These are phyloP conservation scores for Setaria viridis DNA, from an alignment of 202 grass and related monocot species.

Conservation along the genomic window DNA sequence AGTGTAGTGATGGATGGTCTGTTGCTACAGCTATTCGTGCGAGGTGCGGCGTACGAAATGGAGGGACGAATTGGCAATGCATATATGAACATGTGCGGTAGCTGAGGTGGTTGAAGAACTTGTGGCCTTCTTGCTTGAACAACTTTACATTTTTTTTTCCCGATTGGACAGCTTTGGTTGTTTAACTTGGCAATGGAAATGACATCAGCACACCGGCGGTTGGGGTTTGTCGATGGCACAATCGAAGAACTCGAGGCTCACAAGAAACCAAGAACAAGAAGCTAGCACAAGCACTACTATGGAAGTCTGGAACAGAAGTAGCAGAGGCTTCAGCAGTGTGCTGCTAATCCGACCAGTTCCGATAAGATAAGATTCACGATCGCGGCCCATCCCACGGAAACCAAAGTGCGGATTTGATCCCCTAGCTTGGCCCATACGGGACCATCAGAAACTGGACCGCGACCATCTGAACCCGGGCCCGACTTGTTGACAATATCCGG, in stretches of 20 bases:
- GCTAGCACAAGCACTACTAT: too few relatives aligned
- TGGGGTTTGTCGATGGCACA: neutral
- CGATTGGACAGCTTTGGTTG: neutral
- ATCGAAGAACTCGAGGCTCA: neutral
- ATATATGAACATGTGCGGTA: slow-evolving; percentile 15
- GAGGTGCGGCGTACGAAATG: neutral
- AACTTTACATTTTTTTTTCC: neutral
- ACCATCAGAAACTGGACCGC: too few relatives aligned
- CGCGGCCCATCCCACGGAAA: neutral
- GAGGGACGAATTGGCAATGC: neutral
- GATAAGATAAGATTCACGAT: neutral
- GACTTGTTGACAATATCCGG: neutral
- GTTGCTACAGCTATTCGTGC: neutral
- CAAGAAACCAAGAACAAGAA: too few relatives aligned
- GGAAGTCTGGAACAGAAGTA: too few relatives aligned
- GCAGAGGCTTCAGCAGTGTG: too few relatives aligned
- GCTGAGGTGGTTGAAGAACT: slow-evolving; percentile 58
- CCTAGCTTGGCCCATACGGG: too few relatives aligned
- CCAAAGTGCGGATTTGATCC: neutral
- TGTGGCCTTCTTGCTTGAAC: slow-evolving; percentile 7
- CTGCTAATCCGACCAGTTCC: too few relatives aligned
- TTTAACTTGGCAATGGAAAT: neutral
- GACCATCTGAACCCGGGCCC: too few relatives aligned
- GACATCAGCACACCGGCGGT: neutral
- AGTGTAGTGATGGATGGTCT: slow-evolving; percentile 42